Evolutionary conservation across 768 basidiomycete species (phyloP), one percentile per base, ranked within the genome.

Genomic region (Agrocybe praecox): DNA sequence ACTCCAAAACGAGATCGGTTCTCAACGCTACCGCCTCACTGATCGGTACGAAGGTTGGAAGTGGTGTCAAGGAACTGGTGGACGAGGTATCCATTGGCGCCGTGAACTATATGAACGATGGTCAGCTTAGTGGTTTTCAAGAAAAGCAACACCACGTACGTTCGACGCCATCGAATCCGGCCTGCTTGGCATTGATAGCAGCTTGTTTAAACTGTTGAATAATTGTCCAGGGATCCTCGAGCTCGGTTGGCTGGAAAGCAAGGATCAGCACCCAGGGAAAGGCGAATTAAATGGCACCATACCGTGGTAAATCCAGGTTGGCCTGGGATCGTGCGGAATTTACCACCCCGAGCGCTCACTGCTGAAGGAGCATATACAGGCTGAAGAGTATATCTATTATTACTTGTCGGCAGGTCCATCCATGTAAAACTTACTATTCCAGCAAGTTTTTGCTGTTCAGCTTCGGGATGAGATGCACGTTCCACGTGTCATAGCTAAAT

Each of bases 1-100:
- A 83, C 73, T 0, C 70, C 72, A 65, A 88, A 85, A 2, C 82
- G 69, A 1, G 74, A 67, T n/a, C 86, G 76, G 65, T 84, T 84
- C 66, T 83, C 81, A 45, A 80, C 57, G 43, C 76, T 79, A 6
- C 86, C 87, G 7, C 86, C 86, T 73, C 81, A 89, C 53, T 76
- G 67, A 69, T 86, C 85, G 17, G 77, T 82, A 17, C 84, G 77
- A 46, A 63, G 56, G 40, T 86, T 85, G 18, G 76, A 66, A 2
- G 64, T 72, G 42, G 61, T 67, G 55, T 84, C 80, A n/a, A 82
- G 66, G 72, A 85, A 84, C 57, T 85, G 81, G 57, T 78, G 68
- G 36, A 78, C 53, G 5, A 80, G 66, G 55, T 78, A 80, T 0
- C 80, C 80, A 49, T 72, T 73, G 14, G 78, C 77, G 10, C 72